Conservation (phyloP, 371 early-diverging fungal species). For the Mucor sp. region DNA sequence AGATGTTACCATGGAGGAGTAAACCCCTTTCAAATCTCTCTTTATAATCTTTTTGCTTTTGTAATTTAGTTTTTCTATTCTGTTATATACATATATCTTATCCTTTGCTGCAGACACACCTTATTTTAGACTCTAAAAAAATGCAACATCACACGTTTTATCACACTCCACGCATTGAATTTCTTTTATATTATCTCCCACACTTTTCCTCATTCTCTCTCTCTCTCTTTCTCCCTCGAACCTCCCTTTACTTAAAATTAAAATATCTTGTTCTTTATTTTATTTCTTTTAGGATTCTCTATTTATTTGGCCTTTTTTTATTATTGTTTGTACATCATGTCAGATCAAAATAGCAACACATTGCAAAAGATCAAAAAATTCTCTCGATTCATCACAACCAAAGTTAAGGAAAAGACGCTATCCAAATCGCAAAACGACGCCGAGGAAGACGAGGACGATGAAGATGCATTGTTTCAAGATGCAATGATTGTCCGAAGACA, state of each 20-base stretch:
- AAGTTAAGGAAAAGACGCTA: conserved; percentile 2
- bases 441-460: neutral
- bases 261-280: conserved; percentile 5
- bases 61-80: neutral
- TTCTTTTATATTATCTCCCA: neutral
- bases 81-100: neutral
- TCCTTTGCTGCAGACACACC: neutral
- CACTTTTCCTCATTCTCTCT: neutral
- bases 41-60: neutral
- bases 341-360: neutral
- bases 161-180: neutral
- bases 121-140: neutral
- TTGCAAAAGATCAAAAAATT: conserved; percentile 12
- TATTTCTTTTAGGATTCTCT: neutral
- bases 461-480: neutral
- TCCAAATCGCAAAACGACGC: neutral
- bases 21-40: neutral
- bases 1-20: conserved; percentile 46
- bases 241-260: neutral
- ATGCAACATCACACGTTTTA: neutral
- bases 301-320: conserved; percentile 6
- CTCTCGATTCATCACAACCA: conserved; percentile 8
- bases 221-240: too few species aligned
- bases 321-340: neutral
- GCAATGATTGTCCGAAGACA: conserved; percentile 3